Percentiles rank a stretch among this genome's conserved stretches.
These are phyloP conservation scores for Colletotrichum sublineola DNA, from an alignment of 2,329 filamentous ascomycete species.

Conservation along the genomic window DNA sequence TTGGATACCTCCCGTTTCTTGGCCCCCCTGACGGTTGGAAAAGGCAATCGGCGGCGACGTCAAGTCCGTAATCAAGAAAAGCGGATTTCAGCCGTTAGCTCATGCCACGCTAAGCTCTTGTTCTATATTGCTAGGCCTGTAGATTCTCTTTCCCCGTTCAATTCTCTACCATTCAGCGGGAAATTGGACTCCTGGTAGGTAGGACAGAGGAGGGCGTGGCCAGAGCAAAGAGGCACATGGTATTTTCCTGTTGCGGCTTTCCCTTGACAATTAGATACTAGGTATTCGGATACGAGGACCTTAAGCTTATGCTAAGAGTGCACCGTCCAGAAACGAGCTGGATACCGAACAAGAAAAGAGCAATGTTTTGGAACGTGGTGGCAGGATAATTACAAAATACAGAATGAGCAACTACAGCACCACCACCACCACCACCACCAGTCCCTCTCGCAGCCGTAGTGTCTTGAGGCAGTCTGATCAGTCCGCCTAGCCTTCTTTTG, in stretches of 20 bases:
- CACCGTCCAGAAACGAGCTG: constrained; percentile 2
- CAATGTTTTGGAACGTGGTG: not conserved
- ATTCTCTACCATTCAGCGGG: constrained; percentile 21
- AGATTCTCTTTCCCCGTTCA: constrained; percentile 28
- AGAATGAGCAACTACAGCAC: not conserved
- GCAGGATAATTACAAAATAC: not conserved
- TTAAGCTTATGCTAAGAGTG: not conserved
- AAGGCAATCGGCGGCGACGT: not conserved
- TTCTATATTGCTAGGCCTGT: constrained; percentile 7
- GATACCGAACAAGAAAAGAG: not conserved
- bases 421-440: not conserved
- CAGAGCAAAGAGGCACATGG: constrained; percentile 23
- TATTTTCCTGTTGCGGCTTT: constrained; percentile 18
- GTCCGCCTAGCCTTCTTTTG: not conserved
- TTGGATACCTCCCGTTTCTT: not conserved
- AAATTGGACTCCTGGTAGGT: constrained; percentile 10
- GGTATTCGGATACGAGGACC: not conserved
- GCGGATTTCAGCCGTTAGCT: constrained; percentile 29
- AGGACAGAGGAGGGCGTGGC: constrained; percentile 17
- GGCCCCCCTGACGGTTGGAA: not conserved
- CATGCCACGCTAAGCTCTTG: constrained; percentile 26
- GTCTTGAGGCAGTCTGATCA: constrained; percentile 27
- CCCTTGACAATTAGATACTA: not conserved
- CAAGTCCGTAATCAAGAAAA: not conserved
- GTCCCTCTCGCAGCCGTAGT: constrained; percentile 6